Evolutionary conservation across 2,329 filamentous ascomycete genomes (phyloP), one percentile per base, ranked within the genome.

Genomic region (Ascochyta lentis): DNA sequence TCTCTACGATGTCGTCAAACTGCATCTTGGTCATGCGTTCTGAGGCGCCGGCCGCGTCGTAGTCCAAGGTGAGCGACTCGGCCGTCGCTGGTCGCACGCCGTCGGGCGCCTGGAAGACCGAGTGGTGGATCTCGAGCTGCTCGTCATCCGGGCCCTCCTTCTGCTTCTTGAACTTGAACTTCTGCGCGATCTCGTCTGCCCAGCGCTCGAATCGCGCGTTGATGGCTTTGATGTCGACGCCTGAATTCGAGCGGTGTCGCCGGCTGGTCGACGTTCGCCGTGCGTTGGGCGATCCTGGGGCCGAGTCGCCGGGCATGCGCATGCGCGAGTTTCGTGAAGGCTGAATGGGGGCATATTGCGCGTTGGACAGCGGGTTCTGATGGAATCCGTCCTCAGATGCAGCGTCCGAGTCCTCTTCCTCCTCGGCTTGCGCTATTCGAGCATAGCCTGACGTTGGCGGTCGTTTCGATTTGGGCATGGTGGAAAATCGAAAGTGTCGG

Each of bases 141-240:
- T 96, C 91, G 64, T 96, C 91, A 40, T 87, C 78, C 7, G 84
- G 85, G 68, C 86, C 89, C 45, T 89, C 90, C 73, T 88, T 91
- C 49, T 89, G 86, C 68, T 88, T 88, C 65, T 85, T 83, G 62
- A 93, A 91, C 80, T 96, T 98, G 84, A 99, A 98, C 68, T 96
- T 95, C 65, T 92, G 90, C 27, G 95, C 93, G 70, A 99, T 98
- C 78, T 99, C 95, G 67, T 98, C 95, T 15, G 95, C 95, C 95
- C 95, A 99, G 73, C 91, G 85, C 78, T 99, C 95, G 24, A 99
- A 81, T 23, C 95, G 85, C 56, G 94, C 93, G 76, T 99, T 99
- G 78, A 99, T 98, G 57, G 95, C 95, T 75, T 98, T 98, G 72
- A 99, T 90, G 71, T 99, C 95, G 16, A 99, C 94, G 3, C 93